Evolutionary conservation across 2,329 filamentous ascomycete species (phyloP), one percentile per base, ranked within the genome.

Genomic region (Fusarium papillatum): DNA sequence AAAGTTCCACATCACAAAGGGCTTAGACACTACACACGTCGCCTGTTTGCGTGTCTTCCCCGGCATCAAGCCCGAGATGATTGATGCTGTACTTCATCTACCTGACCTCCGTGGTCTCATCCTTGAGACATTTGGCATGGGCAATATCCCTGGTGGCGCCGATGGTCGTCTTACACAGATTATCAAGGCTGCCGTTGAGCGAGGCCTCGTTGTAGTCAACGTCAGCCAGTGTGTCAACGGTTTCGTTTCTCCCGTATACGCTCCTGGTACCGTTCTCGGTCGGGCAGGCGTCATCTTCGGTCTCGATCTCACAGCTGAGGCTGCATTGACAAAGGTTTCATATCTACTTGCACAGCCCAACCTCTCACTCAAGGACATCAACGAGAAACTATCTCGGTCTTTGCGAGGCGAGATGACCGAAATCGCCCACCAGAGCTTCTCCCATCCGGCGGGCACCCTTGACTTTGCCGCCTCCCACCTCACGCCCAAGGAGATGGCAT

Each of bases 61-160:
- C 0, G 96, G 96, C 38, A 97, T 98, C 85, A 94, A 94, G 83
- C 94, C 95, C n/a, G 93, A 95, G 81, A 97, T 98, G 94, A 90
- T 98, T 38, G 95, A 97, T 81, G 93, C 94, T 2, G 95, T 98
- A 19, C 87, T 98, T 71, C 90, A 90, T 55, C 87, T 95, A 38
- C 92, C 95, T n/a, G 92, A 92, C 59, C 88, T 98, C 17, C 91
- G 92, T 61, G 96, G 96, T 2, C 88, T 98, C 62, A 92, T 98
- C 46, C 90, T 98, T 53, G 95, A 98, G 85, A 98, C 95, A 0
- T 98, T 98, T 83, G 96, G 96, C 71, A 95, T 97, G 82, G 96
- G 96, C 68, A 98, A 98, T 84, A 94, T 96, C 14, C 96, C 96
- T 4, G 94, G 93, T 46, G 95, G 95, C 36, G 89, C 93, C 60